Evolutionary conservation across 139 green algal genomes (phyloP).

Genomic region (Picochlorum sp.): DNA sequence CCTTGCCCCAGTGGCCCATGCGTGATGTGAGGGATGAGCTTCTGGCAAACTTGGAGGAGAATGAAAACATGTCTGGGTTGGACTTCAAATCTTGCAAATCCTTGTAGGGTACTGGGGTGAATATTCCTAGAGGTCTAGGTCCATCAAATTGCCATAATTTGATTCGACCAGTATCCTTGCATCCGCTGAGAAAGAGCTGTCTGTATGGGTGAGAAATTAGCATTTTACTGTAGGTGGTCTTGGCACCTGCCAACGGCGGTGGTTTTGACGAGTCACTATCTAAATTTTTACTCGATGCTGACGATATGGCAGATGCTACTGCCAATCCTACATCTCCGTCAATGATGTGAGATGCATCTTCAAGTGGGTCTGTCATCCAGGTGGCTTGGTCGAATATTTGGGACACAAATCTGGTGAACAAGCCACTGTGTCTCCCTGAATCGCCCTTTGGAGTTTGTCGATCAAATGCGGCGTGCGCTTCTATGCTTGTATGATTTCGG

Average conservation of each 20-base stretch:
- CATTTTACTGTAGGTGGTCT: slow-evolving; percentile 9
- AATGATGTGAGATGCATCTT: not conserved
- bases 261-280: not conserved
- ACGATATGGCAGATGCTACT: slow-evolving; percentile 2
- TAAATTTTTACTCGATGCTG: not conserved
- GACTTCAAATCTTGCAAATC: slow-evolving; percentile 4
- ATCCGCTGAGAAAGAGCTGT: slow-evolving; percentile 30
- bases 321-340: slow-evolving; percentile 12
- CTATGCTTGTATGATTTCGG: not conserved
- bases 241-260: not conserved
- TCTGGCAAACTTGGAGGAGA: not conserved
- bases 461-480: not conserved
- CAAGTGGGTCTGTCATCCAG: slow-evolving; percentile 9
- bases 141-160: slow-evolving; percentile 57
- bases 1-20: slow-evolving; percentile 19
- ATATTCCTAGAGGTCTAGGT: slow-evolving; percentile 24
- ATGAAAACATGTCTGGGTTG: slow-evolving; percentile 5
- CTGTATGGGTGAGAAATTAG: slow-evolving; percentile 19
- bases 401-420: slow-evolving; percentile 18
- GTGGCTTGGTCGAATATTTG: slow-evolving; percentile 32
- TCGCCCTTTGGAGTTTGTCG: not conserved
- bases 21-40: not conserved
- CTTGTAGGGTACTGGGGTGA: slow-evolving; percentile 26
- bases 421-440: not conserved
- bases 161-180: slow-evolving; percentile 33